Evolutionary conservation across 2,329 filamentous ascomycete species (phyloP), one percentile per base, ranked within the genome.

Genomic region (Aspergillus sp.): DNA sequence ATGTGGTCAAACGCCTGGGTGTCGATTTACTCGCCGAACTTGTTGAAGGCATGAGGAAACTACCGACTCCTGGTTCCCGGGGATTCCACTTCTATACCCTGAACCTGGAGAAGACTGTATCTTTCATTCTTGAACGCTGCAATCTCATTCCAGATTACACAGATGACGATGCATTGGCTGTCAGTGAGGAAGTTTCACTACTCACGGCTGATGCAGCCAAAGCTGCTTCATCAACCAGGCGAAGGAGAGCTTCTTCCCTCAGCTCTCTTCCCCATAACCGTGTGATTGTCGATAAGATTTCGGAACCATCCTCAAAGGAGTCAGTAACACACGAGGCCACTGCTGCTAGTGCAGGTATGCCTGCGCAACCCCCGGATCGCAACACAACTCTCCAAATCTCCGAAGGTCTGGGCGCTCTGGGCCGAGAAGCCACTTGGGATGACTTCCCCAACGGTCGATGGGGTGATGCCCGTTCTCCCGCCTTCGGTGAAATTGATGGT

Each of bases 71-170:
- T 2, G 83, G 84, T 3, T 88, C 86, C 19, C 83, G 86, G 66
- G 95, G 95, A 6, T 96, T 97, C 75, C 95, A 99, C 72, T 98
- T 99, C 76, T 99, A 97, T 75, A 98, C 95, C 0, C 80, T 99
- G 52, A 99, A 99, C 71, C 80, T 98, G 33, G 93, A 98, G 74
- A 99, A 98, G 77, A 90, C 92, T 0, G 93, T 99, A 3, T 91
- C 93, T 0, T 95, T 97, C 68, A 93, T 98, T 60, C 77, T 98
- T 0, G 93, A 98, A 77, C 82, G 89, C 56, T 91, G 90, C 27
- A 78, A 88, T n/a, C 83, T 99, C 55, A 96, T 98, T 55, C 89
- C 90, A 3, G 63, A 69, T 1, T 71, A 85, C 37, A 82, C 84
- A 6, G 72, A 78, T 3, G 70, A 77, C 7, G 75, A 80, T 45